Percentiles rank a stretch among this genome's conserved stretches.
Conservation (phyloP, 306 rosid genomes). For the Vicia faba region DNA sequence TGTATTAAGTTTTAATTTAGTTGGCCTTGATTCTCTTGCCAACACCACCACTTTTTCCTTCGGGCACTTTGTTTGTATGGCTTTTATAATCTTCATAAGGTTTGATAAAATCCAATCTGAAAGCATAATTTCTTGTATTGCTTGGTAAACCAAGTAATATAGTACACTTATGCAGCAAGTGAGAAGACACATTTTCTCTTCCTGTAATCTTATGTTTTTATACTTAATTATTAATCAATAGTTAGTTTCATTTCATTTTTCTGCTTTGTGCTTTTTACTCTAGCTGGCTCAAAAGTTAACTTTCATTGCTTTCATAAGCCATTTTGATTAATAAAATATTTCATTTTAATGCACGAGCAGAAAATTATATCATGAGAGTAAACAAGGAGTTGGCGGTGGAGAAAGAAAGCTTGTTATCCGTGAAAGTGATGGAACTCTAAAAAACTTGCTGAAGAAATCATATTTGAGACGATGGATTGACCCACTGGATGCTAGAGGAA, state of each 20-base stretch:
- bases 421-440: slow-evolving; percentile 71
- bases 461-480: slow-evolving; percentile 88
- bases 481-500: slow-evolving; percentile 50
- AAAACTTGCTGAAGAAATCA: slow-evolving; percentile 76
- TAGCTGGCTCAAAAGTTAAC: slow-evolving; percentile 28
- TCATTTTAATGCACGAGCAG: slow-evolving; percentile 48
- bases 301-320: slow-evolving; percentile 32
- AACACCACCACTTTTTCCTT: slow-evolving; percentile 14
- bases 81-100: slow-evolving; percentile 16
- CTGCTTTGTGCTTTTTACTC: slow-evolving; percentile 10
- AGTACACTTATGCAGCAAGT: slow-evolving; percentile 11
- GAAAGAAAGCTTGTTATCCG: slow-evolving; percentile 49
- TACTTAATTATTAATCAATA: slow-evolving; percentile 28
- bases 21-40: slow-evolving; percentile 33
- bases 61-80: slow-evolving; percentile 6
- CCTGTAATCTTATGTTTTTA: slow-evolving; percentile 20
- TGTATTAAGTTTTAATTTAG: not conserved
- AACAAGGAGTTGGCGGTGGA: slow-evolving; percentile 51
- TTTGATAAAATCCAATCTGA: slow-evolving; percentile 23
- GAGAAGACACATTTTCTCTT: slow-evolving; percentile 25
- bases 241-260: slow-evolving; percentile 17
- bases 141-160: slow-evolving; percentile 12
- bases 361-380: slow-evolving; percentile 50
- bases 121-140: slow-evolving; percentile 16
- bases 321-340: slow-evolving; percentile 17